Base-by-base conservation (phyloP, 2,329 filamentous ascomycete genomes). In the Fusarium solani-melongenae region DNA sequence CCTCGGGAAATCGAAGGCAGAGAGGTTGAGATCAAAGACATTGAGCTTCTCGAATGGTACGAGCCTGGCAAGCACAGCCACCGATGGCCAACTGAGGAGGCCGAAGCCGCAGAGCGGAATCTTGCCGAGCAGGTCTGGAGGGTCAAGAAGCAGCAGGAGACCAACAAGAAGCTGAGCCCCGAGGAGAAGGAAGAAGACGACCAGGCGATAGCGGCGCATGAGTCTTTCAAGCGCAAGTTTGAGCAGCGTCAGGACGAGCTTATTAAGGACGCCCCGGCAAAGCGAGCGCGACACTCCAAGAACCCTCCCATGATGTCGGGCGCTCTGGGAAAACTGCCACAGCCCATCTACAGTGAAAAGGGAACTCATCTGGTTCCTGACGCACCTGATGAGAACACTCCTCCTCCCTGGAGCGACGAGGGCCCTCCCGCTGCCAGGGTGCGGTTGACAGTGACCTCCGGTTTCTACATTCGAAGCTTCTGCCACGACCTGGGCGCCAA, bases 401-500 rank as follows among this genome's bases (percentile, higher is more conserved):
- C 88, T 7, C 86, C 87, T 8, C 88, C 89, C 0, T 91, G 89
- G 89, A 86, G 84, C 41, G 89, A 86, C 80, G 85, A 91, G 78
- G 90, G 88, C 0, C 91, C 94, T 2, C 91, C 96, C 2, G 96
- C 96, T 1, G 93, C 90, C 57, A 92, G 90, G 79, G 90, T 99
- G 68, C 92, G 93, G 66, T 94, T 99, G 90, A 97, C 94, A 1
- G 96, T 98, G 60, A 95, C 95, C 2, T 97, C 95, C 0, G 96
- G 96, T 41, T 99, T 98, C 86, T 99, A 99, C 82, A 95, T 99
- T 15, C 93, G 96, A 71, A 97, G 93, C 66, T 91, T 99, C 76
- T 95, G 94, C 77, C 95, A 98, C 80, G 96, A 99, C 78, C 88
- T 99, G 5, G 96, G 96, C 24, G 87, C 91, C 74, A 94, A 94